Base-by-base conservation (phyloP, 352 stramenopile genomes). In the Plasmopara halstedii region DNA sequence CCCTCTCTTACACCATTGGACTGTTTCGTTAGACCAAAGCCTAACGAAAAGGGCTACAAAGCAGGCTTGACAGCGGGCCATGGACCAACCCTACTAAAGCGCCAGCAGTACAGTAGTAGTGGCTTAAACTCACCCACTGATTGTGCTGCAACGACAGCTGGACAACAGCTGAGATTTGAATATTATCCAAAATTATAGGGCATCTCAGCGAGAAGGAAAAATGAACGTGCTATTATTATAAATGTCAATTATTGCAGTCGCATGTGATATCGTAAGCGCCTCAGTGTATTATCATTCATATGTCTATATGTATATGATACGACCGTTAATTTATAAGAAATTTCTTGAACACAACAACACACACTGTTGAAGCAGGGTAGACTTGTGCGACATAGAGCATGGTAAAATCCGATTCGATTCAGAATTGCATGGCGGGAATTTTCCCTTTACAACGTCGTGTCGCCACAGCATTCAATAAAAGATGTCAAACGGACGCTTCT, bases 51-150 rank as follows among this genome's bases (percentile, higher is more conserved):
- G n/a, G 31, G 36, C 37, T 53, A 29, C 49, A 26, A 18, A 38
- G 49, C 19, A 23, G 37, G 51, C 25, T 29, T 10, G 6, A 10
- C 25, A 29, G 11, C 25, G 25, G 25, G 25, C 25, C 25, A 5
- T 6, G 11, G 25, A 10, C 25, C 25, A 10, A 51, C 42, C 42
- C 27, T 58, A 58, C 48, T 52, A 34, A 23, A 20, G 23, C 41
- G 41, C 53, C 53, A 62, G 53, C 47, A 50, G 53, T 42, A 17
- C 18, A 34, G 42, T 42, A 23, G 38, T 53, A 58, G 54, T 63
- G 54, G 49, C 40, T 51, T 27, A 38, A 22, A 27, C 38, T 29
- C 23, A 38, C 42, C 17, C 17, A 15, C 20, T 27, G 23, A 18
- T 34, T 37, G 41, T 49, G 49, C 49, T 27, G 34, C 42, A 3